Percentiles rank a stretch among this genome's conserved stretches.
Evolutionary conservation across 2,329 filamentous ascomycete species (phyloP).

Genomic region (Phyllosticta citrichinensis): DNA sequence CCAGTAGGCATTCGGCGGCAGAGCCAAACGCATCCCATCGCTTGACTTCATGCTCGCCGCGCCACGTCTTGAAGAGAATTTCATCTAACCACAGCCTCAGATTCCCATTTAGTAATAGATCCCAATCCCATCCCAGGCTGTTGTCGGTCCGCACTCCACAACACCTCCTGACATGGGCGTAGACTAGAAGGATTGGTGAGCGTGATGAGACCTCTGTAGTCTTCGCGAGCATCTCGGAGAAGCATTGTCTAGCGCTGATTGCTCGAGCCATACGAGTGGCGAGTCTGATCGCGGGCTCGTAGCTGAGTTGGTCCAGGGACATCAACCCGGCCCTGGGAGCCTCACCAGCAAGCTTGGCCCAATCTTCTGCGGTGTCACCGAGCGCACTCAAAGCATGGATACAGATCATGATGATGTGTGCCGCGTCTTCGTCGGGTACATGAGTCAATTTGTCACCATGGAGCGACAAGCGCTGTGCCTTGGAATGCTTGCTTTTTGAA

Average conservation of each 20-base stretch:
- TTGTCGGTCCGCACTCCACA: background rate
- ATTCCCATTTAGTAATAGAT: too few species aligned
- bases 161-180: background rate
- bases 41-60: constrained; percentile 60
- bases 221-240: constrained; percentile 36
- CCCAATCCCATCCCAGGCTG: too few species aligned
- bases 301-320: constrained; percentile 34
- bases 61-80: constrained; percentile 70
- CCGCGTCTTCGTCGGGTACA: constrained; percentile 23
- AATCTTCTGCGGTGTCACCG: too few species aligned
- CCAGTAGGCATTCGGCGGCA: constrained; percentile 62
- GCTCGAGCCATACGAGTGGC: constrained; percentile 39
- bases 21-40: constrained; percentile 65
- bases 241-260: constrained; percentile 40
- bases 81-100: constrained; percentile 57
- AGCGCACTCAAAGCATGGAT: constrained; percentile 30
- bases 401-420: constrained; percentile 32
- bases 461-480: background rate
- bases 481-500: background rate
- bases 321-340: too few species aligned
- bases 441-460: background rate
- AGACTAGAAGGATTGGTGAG: background rate
- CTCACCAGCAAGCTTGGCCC: too few species aligned
- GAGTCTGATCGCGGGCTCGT: constrained; percentile 42
- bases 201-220: background rate